Conservation (phyloP, 805 yeast genomes). For the Dipodascus albidus region DNA sequence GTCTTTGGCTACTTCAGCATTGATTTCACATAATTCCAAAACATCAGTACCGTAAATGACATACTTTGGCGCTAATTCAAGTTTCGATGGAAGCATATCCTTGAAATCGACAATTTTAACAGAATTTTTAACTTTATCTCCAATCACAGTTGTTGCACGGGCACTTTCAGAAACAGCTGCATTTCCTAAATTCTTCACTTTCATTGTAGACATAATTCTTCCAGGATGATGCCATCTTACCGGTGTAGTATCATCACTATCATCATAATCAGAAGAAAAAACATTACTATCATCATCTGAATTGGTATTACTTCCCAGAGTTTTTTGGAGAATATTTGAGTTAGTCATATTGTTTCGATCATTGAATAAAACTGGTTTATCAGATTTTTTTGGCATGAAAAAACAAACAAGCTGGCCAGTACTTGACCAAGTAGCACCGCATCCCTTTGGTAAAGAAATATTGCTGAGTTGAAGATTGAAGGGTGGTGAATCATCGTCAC, state of each 20-base stretch:
- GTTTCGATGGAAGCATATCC: conserved; percentile 62
- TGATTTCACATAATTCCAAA: conserved; percentile 52
- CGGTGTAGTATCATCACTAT: neutral
- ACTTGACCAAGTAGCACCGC: conserved; percentile 84
- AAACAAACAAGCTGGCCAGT: conserved; percentile 75
- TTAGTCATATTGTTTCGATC: neutral
- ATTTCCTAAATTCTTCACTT: neutral
- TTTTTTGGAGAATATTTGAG: neutral
- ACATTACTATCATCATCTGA: conserved; percentile 8
- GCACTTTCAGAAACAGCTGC: conserved; percentile 4
- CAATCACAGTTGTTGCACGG: conserved; percentile 27
- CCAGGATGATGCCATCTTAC: conserved; percentile 1
- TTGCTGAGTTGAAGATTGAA: conserved; percentile 41
- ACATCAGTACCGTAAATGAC: conserved; percentile 35
- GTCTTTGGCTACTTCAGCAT: conserved; percentile 57
- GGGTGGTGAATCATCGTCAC: conserved; percentile 6
- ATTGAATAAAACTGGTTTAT: conserved; percentile 21
- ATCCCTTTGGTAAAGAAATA: conserved; percentile 85
- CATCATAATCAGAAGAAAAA: conserved; percentile 4
- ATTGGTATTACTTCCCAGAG: neutral
- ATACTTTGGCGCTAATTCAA: conserved; percentile 40
- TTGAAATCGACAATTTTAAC: conserved; percentile 55
- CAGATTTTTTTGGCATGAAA: conserved; percentile 43
- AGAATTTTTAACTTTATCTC: conserved; percentile 39
- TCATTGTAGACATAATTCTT: neutral